Evolutionary conservation across 768 basidiomycete genomes (phyloP).

Genomic region (Calocybe cyanea): DNA sequence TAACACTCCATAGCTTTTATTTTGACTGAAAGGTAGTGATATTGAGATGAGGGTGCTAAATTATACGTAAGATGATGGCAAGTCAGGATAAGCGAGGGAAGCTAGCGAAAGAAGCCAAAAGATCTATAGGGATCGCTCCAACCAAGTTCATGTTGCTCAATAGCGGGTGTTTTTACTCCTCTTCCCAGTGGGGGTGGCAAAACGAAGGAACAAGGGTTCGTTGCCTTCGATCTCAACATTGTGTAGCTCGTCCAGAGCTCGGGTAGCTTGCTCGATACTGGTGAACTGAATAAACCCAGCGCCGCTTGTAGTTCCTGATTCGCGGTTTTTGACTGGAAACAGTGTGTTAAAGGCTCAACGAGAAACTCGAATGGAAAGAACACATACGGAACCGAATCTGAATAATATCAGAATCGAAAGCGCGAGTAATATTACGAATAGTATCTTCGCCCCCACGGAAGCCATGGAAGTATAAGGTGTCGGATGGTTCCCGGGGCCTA

Average conservation of each 20-base stretch:
- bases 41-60: too few relatives aligned
- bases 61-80: too few relatives aligned
- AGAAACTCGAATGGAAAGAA: background rate
- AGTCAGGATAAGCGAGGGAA: too few relatives aligned
- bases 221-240: slow-evolving; percentile 33
- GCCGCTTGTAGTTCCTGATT: slow-evolving; percentile 25
- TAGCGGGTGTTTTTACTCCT: too few relatives aligned
- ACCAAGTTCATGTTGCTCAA: too few relatives aligned
- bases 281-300: slow-evolving; percentile 55
- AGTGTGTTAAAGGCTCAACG: background rate
- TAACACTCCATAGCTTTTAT: too few relatives aligned
- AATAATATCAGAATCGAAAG: slow-evolving; percentile 26
- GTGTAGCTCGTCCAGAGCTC: slow-evolving; percentile 42
- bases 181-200: slow-evolving; percentile 26
- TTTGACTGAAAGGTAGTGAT: too few relatives aligned
- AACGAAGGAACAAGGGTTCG: slow-evolving; percentile 34
- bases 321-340: slow-evolving; percentile 29
- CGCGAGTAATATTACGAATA: slow-evolving; percentile 19
- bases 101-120: too few relatives aligned
- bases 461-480: slow-evolving; percentile 28
- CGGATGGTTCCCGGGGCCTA: slow-evolving; percentile 17
- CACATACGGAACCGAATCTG: slow-evolving; percentile 28
- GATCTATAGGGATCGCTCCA: too few relatives aligned
- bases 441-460: slow-evolving; percentile 21
- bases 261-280: slow-evolving; percentile 38